A percentile compares a stretch with the other conserved stretches of the same genome.
Conservation (phyloP, 306 rosid genomes). For the Oemleria cerasiformis region DNA sequence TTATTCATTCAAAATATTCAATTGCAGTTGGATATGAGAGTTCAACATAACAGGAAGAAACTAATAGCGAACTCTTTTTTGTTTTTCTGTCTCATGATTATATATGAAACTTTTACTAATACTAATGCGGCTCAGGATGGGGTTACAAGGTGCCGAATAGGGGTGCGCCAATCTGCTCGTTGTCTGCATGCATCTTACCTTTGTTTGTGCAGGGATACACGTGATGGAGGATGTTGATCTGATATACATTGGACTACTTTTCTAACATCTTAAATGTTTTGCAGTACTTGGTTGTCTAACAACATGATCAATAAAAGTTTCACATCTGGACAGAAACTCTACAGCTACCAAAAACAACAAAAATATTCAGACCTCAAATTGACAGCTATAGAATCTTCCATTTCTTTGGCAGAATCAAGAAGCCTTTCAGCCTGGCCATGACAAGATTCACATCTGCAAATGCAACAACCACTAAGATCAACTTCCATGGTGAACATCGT, state of each 20-base stretch:
- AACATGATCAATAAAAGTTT: neutral
- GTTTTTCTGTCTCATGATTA: neutral
- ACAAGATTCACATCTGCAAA: conserved; percentile 91
- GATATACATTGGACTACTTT: neutral
- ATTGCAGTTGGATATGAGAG: neutral
- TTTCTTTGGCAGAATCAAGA: conserved; percentile 97
- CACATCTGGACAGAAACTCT: neutral
- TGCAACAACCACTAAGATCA: conserved; percentile 29
- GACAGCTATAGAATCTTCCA: conserved; percentile 99
- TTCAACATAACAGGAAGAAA: neutral
- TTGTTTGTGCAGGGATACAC: neutral
- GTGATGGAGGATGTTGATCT: neutral
- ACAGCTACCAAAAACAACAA: conserved; percentile 4
- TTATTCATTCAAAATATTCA: neutral
- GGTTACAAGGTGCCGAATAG: neutral
- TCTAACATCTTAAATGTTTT: neutral
- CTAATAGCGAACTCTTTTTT: neutral
- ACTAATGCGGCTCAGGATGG: neutral
- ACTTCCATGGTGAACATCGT: conserved; percentile 19
- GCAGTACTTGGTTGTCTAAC: neutral
- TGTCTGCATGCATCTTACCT: neutral
- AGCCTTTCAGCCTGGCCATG: conserved; percentile 99
- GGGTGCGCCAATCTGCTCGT: neutral
- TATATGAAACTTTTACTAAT: neutral
- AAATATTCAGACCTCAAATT: conserved; percentile 72